These are phyloP conservation scores for Chenopodium album DNA, from an alignment of 148 eudicot species.

Conservation along the genomic window DNA sequence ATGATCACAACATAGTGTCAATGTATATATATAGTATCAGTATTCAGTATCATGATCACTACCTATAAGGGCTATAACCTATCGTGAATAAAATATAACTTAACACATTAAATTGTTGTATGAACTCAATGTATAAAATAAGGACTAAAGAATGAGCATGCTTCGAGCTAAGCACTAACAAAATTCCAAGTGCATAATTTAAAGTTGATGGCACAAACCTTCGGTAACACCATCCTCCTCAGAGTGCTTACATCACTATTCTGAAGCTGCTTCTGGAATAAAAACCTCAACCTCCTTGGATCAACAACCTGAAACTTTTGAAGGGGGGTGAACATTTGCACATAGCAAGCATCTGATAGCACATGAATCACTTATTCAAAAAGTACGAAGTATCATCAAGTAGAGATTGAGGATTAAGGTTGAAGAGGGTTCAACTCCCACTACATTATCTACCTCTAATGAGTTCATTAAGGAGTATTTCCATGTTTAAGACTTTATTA, in stretches of 20 bases:
- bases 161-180: neutral
- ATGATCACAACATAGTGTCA: neutral
- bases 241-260: constrained; percentile 73
- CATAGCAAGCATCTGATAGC: neutral
- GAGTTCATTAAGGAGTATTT: neutral
- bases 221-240: constrained; percentile 77
- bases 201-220: constrained; percentile 42
- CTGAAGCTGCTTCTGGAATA: constrained; percentile 77
- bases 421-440: neutral
- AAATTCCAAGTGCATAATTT: neutral
- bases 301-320: constrained; percentile 50
- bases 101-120: neutral
- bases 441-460: neutral
- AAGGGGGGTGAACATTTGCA: neutral
- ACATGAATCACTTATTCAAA: neutral
- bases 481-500: neutral
- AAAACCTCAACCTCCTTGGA: constrained; percentile 48
- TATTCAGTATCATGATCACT: neutral
- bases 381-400: too few relatives aligned
- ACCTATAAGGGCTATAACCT: too few relatives aligned
- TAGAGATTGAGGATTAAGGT: too few relatives aligned
- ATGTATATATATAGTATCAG: neutral
- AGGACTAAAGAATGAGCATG: neutral
- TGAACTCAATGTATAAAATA: too few relatives aligned
- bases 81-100: neutral